Evolutionary conservation across 2,329 filamentous ascomycete species (phyloP).

Genomic region (Clonostachys sp.): DNA sequence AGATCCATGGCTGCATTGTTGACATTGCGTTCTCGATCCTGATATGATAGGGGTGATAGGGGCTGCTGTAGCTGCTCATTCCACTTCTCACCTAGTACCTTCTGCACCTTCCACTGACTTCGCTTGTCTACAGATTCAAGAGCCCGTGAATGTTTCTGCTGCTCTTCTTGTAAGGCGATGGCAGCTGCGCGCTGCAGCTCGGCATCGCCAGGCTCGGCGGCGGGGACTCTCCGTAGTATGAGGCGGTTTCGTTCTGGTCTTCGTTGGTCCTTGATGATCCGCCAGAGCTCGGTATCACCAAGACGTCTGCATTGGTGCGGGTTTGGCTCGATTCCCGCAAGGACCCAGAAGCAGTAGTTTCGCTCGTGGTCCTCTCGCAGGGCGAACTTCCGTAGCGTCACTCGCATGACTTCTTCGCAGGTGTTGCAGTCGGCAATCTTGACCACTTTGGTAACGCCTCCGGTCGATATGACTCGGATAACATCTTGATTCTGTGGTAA

Average conservation of each 20-base stretch:
- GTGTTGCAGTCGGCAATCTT: conserved; percentile 89
- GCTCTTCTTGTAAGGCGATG: conserved; percentile 84
- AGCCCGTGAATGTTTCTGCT: conserved; percentile 63
- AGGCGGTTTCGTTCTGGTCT: conserved; percentile 85
- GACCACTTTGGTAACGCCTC: conserved; percentile 86
- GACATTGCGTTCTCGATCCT: conserved; percentile 65
- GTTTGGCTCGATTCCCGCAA: conserved; percentile 80
- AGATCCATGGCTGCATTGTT: conserved; percentile 54
- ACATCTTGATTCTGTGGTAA: conserved; percentile 82
- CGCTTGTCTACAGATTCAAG: conserved; percentile 64
- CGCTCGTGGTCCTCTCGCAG: conserved; percentile 86
- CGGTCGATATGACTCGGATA: conserved; percentile 89
- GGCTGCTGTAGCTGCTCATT: conserved; percentile 77
- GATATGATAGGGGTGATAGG: conserved; percentile 73
- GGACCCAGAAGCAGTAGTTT: conserved; percentile 95
- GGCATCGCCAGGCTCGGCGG: conserved; percentile 80
- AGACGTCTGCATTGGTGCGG: conserved; percentile 76
- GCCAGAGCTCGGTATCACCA: conserved; percentile 82
- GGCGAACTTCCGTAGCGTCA: conserved; percentile 82
- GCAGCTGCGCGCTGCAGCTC: conserved; percentile 84
- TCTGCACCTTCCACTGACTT: conserved; percentile 83
- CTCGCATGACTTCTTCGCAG: conserved; percentile 87
- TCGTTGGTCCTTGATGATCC: conserved; percentile 82
- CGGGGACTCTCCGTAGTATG: conserved; percentile 88
- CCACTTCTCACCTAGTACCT: conserved; percentile 83